Conservation (phyloP, 495 filamentous ascomycete species). For the Podospora bellae-mahoneyi region DNA sequence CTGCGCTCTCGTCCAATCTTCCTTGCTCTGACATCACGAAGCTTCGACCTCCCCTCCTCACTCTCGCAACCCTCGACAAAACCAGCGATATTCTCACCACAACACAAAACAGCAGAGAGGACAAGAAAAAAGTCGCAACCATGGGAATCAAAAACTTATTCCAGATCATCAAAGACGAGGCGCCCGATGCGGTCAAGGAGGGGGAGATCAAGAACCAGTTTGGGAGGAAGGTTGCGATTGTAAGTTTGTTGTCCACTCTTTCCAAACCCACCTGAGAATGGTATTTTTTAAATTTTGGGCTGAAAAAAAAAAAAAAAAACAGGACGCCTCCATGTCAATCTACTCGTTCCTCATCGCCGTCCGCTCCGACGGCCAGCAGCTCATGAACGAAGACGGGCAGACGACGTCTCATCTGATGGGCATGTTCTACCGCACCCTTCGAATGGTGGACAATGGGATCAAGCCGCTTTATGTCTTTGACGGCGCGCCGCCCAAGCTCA, state of each 20-base stretch:
- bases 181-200: slow-evolving; percentile 87
- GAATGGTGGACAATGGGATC: slow-evolving; percentile 98
- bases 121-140: slow-evolving; percentile 12
- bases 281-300: neutral
- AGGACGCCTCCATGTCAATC: slow-evolving; percentile 78
- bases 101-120: neutral
- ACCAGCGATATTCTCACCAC: neutral
- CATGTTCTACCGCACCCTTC: slow-evolving; percentile 97
- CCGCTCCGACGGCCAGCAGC: slow-evolving; percentile 90
- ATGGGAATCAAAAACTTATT: slow-evolving; percentile 96
- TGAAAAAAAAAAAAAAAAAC: neutral
- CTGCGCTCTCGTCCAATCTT: slow-evolving; percentile 1
- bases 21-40: slow-evolving; percentile 30
- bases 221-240: slow-evolving; percentile 94
- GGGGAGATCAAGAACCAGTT: slow-evolving; percentile 99
- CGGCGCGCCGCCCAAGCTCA: slow-evolving; percentile 92
- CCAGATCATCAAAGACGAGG: slow-evolving; percentile 85
- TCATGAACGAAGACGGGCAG: slow-evolving; percentile 88
- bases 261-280: neutral
- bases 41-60: neutral
- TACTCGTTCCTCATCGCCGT: slow-evolving; percentile 98
- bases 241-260: slow-evolving; percentile 43
- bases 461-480: slow-evolving; percentile 98
- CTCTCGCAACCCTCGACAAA: neutral
- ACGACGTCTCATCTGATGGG: slow-evolving; percentile 98